These are phyloP conservation scores for Myriosclerotinia duriaeana DNA, from an alignment of 2,329 filamentous ascomycete species.

Conservation along the genomic window DNA sequence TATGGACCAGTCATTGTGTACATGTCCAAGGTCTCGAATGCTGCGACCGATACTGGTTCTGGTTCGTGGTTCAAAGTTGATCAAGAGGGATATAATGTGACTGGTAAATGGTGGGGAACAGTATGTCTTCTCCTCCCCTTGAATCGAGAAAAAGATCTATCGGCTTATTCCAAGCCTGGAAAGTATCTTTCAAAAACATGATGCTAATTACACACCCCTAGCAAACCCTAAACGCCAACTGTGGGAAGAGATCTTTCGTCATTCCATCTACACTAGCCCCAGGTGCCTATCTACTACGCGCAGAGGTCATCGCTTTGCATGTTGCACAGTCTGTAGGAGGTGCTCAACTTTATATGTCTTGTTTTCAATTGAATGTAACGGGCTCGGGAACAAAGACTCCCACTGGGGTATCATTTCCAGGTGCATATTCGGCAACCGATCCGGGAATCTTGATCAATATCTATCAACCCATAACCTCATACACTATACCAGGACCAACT, in stretches of 20 bases:
- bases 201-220: constrained; percentile 10
- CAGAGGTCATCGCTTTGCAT: constrained; percentile 55
- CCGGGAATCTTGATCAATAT: constrained; percentile 51
- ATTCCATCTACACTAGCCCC: constrained; percentile 53
- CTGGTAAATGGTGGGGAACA: constrained; percentile 30
- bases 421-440: constrained; percentile 38
- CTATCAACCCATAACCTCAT: constrained; percentile 35
- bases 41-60: constrained; percentile 46
- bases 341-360: constrained; percentile 45
- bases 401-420: constrained; percentile 13
- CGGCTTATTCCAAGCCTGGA: background rate
- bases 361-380: constrained; percentile 29
- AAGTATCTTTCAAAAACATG: background rate
- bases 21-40: constrained; percentile 51
- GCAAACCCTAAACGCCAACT: constrained; percentile 41
- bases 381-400: constrained; percentile 10
- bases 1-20: constrained; percentile 55
- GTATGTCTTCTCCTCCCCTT: constrained; percentile 21
- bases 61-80: constrained; percentile 27
- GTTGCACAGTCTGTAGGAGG: constrained; percentile 45
- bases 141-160: background rate
- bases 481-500: constrained; percentile 40
- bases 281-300: constrained; percentile 55
- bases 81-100: constrained; percentile 31
- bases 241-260: constrained; percentile 50